These are phyloP conservation scores for Coemansia sp. DNA, from an alignment of 192 early-diverging fungal genomes.

Conservation along the genomic window DNA sequence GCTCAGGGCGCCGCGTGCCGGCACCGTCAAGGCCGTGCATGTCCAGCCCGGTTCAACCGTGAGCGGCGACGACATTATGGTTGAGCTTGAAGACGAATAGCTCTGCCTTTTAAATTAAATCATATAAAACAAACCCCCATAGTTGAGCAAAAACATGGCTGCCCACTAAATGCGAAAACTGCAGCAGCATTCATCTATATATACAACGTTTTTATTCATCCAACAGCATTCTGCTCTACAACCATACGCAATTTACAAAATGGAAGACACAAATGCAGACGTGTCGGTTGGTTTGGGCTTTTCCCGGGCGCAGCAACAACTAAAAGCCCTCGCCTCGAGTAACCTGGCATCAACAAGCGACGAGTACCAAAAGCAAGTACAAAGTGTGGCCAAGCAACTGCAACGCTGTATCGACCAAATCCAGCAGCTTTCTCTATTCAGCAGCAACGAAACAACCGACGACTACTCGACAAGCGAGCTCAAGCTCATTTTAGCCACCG, in stretches of 20 bases:
- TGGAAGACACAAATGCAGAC: conserved; percentile 8
- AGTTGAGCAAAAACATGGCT: too few relatives aligned
- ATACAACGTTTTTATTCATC: too few relatives aligned
- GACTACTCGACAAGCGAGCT: conserved; percentile 85
- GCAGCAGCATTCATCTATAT: too few relatives aligned
- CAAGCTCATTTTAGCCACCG: conserved; percentile 45
- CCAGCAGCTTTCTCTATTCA: conserved; percentile 70
- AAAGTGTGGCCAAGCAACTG: conserved; percentile 21
- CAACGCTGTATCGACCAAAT: conserved; percentile 25
- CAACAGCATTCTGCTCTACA: too few relatives aligned
- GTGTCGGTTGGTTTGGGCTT: conserved; percentile 33
- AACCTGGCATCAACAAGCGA: conserved; percentile 30
- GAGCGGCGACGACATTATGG: conserved; percentile 75
- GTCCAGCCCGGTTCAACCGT: conserved; percentile 87
- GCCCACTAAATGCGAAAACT: too few relatives aligned
- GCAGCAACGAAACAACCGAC: conserved; percentile 82
- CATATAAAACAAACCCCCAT: too few relatives aligned
- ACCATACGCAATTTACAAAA: neutral
- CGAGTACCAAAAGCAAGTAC: conserved; percentile 38
- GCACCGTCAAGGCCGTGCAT: conserved; percentile 69
- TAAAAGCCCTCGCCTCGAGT: conserved; percentile 23
- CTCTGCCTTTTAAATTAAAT: neutral
- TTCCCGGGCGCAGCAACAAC: conserved; percentile 42
- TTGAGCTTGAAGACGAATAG: conserved; percentile 66
- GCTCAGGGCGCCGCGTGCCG: conserved; percentile 75